Percentiles rank a stretch among this genome's conserved stretches.
Evolutionary conservation across 306 rosid genomes (phyloP).

Genomic region (Mimosa bimucronata): DNA sequence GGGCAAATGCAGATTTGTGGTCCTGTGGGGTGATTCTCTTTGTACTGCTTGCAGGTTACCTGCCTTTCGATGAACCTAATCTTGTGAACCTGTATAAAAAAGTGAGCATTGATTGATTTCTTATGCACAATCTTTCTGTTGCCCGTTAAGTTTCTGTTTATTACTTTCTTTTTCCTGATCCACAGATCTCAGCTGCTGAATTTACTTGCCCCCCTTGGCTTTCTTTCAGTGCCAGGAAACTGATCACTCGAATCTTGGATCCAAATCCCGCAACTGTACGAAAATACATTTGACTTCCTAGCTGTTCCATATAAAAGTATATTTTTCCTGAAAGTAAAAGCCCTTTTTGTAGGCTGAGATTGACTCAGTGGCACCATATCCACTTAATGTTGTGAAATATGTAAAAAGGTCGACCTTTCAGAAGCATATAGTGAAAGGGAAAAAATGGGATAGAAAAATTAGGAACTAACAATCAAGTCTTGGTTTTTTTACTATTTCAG

Average conservation of each 20-base stretch:
- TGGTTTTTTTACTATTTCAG: not conserved
- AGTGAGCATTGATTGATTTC: conserved; percentile 53
- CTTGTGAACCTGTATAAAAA: conserved; percentile 85
- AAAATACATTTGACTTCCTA: conserved; percentile 22
- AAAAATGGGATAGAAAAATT: not conserved
- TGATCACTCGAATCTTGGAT: conserved; percentile 86
- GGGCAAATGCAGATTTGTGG: conserved; percentile 97
- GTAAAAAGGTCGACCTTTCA: conserved; percentile 10
- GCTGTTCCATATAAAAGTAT: conserved; percentile 19
- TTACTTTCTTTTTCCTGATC: conserved; percentile 47
- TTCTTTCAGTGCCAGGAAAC: conserved; percentile 87
- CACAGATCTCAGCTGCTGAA: conserved; percentile 90
- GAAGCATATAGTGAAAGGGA: not conserved
- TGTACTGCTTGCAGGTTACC: conserved; percentile 97
- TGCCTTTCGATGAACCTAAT: conserved; percentile 97
- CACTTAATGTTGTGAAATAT: conserved; percentile 22
- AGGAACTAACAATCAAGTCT: not conserved
- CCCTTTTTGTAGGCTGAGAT: conserved; percentile 7
- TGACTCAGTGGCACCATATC: conserved; percentile 1
- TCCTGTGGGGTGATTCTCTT: conserved; percentile 99
- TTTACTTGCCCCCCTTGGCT: conserved; percentile 98
- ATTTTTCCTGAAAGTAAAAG: conserved; percentile 1
- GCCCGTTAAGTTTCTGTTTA: conserved; percentile 28
- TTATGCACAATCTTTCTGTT: conserved; percentile 19
- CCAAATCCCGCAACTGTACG: conserved; percentile 93